Evolutionary conservation across 1,284 basidiomycete genomes (phyloP).

Genomic region (Lentinula novae-zelandiae): DNA sequence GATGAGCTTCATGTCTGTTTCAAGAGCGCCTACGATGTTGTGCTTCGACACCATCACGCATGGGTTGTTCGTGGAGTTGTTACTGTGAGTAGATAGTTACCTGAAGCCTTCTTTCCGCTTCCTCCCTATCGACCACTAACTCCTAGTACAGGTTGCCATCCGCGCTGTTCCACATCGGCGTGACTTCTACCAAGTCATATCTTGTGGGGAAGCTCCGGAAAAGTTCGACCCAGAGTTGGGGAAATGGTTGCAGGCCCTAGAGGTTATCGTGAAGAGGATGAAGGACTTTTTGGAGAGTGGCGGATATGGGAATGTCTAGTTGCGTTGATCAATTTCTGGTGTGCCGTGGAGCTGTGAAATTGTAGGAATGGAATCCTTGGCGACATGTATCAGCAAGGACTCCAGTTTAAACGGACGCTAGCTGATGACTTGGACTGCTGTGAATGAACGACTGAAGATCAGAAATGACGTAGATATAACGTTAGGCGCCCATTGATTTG

Average conservation of each 20-base stretch:
- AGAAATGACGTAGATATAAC: too few relatives aligned
- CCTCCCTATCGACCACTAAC: too few relatives aligned
- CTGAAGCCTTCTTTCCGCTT: neutral
- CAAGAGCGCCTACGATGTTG: slow-evolving; percentile 81
- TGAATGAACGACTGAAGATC: too few relatives aligned
- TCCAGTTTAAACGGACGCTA: neutral
- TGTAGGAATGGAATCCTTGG: too few relatives aligned
- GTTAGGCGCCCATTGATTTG: neutral
- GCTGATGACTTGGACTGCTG: too few relatives aligned
- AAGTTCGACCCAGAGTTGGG: slow-evolving; percentile 73
- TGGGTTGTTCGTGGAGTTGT: slow-evolving; percentile 86
- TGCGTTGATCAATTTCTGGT: neutral
- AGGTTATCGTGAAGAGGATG: slow-evolving; percentile 66
- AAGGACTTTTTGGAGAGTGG: slow-evolving; percentile 65
- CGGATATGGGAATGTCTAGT: slow-evolving; percentile 58
- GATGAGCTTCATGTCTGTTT: slow-evolving; percentile 84
- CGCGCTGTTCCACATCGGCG: slow-evolving; percentile 86
- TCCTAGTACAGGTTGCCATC: slow-evolving; percentile 73
- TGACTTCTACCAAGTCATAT: slow-evolving; percentile 83
- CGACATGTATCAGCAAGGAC: neutral
- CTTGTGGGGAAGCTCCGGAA: slow-evolving; percentile 76
- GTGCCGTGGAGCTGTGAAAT: too few relatives aligned
- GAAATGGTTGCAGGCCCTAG: slow-evolving; percentile 80
- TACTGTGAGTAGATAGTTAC: slow-evolving; percentile 51
- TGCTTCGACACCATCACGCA: slow-evolving; percentile 80